Base-by-base conservation (phyloP, 176 grass and related monocot species). In the Oropetium thomaeum region DNA sequence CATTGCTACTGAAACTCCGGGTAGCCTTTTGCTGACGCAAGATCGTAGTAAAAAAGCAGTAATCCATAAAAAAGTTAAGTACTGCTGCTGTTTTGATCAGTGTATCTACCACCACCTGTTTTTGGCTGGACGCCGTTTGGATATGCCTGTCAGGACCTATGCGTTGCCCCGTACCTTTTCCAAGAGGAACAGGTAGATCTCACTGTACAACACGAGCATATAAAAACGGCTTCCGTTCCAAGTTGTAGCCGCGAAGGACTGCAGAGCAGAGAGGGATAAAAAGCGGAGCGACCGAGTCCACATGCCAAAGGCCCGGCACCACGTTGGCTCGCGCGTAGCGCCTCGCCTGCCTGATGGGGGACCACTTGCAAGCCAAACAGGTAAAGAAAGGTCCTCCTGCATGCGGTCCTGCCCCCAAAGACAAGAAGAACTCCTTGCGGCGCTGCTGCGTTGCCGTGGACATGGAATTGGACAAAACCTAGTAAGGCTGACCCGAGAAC, bases 211-310 rank as follows among this genome's bases (percentile, higher is more conserved):
- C n/a, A 15, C 11, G 2, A 43, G 8, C 41, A 26, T 29, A 58
- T 42, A 27, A 37, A 37, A 58, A 57, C 32, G 26, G 23, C 5
- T n/a, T 25, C 58, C 57, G 4, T 60, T 51, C 40, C 53, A 48
- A 76, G 40, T 17, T 76, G 73, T 62, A 34, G 23, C 43, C 40
- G 39, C 35, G 14, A 17, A 17, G 70, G 66, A 68, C 58, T 33
- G 58, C 13, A 17, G 38, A 14, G 15, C 0, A 8, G 0, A 19
- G n/a, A 2, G 32, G 32, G 19, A 34, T 10, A 28, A 30, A 12
- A 3, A 39, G 12, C 12, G 12, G 30, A 11, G 58, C 2, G 10
- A 6, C 5, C 7, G 14, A 9, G 33, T 3, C 44, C 79, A 81
- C 79, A 23, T 65, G 69, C 58, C 23, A 14, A 28, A 63, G 68